A percentile compares a stretch with the other conserved stretches of the same genome.
Evolutionary conservation across 2,329 filamentous ascomycete species (phyloP).

Genomic region (Zasmidium citrigriseum): DNA sequence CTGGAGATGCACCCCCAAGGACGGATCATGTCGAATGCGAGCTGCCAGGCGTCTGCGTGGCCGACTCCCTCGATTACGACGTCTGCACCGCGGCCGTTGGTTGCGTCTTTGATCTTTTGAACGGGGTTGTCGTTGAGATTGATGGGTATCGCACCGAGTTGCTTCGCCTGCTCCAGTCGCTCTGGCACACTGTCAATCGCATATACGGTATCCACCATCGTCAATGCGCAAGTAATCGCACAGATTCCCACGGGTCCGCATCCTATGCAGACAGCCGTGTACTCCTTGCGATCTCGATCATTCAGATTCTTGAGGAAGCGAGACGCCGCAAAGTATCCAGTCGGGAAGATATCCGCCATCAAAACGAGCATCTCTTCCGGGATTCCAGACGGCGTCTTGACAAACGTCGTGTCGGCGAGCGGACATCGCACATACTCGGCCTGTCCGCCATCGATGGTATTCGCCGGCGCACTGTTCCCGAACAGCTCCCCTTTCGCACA

Average conservation of each 20-base stretch:
- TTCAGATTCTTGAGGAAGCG: conserved; percentile 71
- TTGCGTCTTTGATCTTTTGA: conserved; percentile 71
- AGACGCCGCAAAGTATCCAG: conserved; percentile 76
- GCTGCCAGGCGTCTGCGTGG: conserved; percentile 48
- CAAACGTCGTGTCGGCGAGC: conserved; percentile 75
- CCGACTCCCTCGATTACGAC: conserved; percentile 66
- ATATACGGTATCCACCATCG: conserved; percentile 36
- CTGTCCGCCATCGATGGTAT: conserved; percentile 35
- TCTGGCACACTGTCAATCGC: conserved; percentile 62
- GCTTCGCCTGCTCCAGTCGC: conserved; percentile 70
- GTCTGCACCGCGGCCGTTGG: conserved; percentile 80
- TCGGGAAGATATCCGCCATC: conserved; percentile 88
- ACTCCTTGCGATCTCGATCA: conserved; percentile 60
- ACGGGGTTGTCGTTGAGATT: conserved; percentile 63
- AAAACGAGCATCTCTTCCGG: conserved; percentile 74
- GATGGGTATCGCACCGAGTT: conserved; percentile 77
- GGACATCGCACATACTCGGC: conserved; percentile 66
- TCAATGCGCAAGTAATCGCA: conserved; percentile 49
- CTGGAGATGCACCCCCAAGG: conserved; percentile 52
- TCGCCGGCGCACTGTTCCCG: conserved; percentile 43
- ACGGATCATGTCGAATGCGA: conserved; percentile 51
- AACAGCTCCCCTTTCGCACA: conserved; percentile 72
- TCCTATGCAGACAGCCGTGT: conserved; percentile 77
- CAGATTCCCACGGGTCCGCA: conserved; percentile 82
- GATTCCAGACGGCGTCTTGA: conserved; percentile 71